Evolutionary conservation across 306 rosid species (phyloP).

Genomic region (Rosa persica): DNA sequence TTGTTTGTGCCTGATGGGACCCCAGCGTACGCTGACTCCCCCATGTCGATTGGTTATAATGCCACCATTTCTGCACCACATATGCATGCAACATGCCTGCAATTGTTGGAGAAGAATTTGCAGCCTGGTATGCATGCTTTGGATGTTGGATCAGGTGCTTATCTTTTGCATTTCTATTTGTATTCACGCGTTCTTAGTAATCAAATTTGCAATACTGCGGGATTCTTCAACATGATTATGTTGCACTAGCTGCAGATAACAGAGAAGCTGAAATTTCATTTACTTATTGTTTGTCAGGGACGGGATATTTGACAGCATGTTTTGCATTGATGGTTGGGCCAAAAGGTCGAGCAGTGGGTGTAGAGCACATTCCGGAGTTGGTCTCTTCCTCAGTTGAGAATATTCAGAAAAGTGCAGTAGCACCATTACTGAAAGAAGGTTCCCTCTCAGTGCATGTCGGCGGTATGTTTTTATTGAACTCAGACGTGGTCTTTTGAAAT

Average conservation of each 20-base stretch:
- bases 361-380: slow-evolving; percentile 95
- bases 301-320: slow-evolving; percentile 94
- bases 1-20: slow-evolving; percentile 67
- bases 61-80: slow-evolving; percentile 99
- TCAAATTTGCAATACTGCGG: neutral
- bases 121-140: slow-evolving; percentile 90
- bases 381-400: slow-evolving; percentile 67
- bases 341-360: slow-evolving; percentile 73
- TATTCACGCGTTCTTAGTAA: neutral
- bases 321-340: slow-evolving; percentile 92
- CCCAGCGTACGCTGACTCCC: slow-evolving; percentile 75
- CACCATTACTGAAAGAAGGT: slow-evolving; percentile 65
- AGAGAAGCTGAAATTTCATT: slow-evolving; percentile 13
- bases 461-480: slow-evolving; percentile 49
- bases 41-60: slow-evolving; percentile 81
- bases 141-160: slow-evolving; percentile 88
- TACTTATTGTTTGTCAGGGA: slow-evolving; percentile 48
- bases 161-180: neutral
- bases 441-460: slow-evolving; percentile 72
- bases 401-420: slow-evolving; percentile 75
- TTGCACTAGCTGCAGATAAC: neutral
- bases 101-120: slow-evolving; percentile 75
- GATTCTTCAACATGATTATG: neutral
- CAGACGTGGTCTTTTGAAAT: neutral
- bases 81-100: slow-evolving; percentile 95